These are phyloP conservation scores for Marasmius oreades DNA, from an alignment of 1,284 basidiomycete species.

Conservation along the genomic window DNA sequence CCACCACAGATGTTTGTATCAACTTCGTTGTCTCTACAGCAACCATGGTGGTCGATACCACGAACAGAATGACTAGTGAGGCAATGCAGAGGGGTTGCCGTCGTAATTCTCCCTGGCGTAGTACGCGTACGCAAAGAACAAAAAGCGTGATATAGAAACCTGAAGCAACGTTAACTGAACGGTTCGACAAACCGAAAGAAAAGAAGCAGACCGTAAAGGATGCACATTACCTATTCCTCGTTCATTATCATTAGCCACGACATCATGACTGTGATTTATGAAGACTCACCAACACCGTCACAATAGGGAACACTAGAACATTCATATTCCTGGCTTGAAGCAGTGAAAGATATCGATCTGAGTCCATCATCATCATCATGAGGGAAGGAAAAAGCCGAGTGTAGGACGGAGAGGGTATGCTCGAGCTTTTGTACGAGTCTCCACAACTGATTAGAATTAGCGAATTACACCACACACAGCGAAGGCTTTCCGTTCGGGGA, in stretches of 20 bases:
- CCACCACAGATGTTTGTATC: background rate
- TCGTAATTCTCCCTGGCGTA: background rate
- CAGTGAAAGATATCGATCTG: no score
- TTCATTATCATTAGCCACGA: no score
- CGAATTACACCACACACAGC: no score
- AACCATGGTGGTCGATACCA: background rate
- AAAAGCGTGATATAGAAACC: background rate
- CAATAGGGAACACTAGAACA: background rate
- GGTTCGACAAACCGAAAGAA: no score
- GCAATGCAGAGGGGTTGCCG: background rate
- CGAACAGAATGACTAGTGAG: background rate
- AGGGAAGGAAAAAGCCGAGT: background rate
- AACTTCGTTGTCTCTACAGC: background rate
- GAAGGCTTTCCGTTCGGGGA: no score
- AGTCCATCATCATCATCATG: background rate
- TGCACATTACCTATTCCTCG: no score
- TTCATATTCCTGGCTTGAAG: background rate
- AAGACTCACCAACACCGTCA: background rate
- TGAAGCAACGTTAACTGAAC: no score
- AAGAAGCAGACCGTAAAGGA: no score
- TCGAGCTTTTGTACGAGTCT: no score
- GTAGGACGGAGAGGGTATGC: background rate
- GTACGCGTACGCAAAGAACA: background rate
- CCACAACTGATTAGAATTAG: no score
- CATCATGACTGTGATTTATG: no score